phyloP scores from a whole-genome alignment of 768 basidiomycete genomes.

The Phlebiopsis flavidoalba region DNA sequence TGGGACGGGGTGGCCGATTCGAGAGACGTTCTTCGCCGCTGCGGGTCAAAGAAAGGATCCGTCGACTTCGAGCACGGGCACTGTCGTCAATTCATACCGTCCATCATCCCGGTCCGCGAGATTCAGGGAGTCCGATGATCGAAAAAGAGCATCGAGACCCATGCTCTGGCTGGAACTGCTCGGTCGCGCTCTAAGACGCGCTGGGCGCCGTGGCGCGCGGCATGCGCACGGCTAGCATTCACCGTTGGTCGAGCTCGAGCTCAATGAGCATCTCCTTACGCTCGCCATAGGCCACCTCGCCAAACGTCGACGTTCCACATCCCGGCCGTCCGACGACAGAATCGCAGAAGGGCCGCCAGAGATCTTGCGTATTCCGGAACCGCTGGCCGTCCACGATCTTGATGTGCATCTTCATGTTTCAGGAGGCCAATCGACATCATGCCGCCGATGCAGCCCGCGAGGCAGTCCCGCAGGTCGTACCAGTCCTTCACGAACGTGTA shows the following conservation, averaged over 20 bases:
- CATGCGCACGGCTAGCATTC: constrained; percentile 33
- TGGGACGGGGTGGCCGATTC: constrained; percentile 87
- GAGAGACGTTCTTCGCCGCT: constrained; percentile 75
- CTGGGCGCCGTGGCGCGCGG: constrained; percentile 16
- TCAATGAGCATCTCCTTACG: constrained; percentile 96
- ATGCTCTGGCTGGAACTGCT: constrained; percentile 84
- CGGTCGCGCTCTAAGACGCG: constrained; percentile 70
- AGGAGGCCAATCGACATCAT: constrained; percentile 93
- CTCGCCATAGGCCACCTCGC: constrained; percentile 94
- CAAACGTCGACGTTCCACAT: constrained; percentile 94
- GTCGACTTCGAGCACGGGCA: constrained; percentile 94
- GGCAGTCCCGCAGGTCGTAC: constrained; percentile 89
- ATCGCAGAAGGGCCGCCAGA: constrained; percentile 86
- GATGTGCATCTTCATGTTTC: constrained; percentile 94
- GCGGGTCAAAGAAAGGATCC: constrained; percentile 95
- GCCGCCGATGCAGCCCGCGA: constrained; percentile 93
- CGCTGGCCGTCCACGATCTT: constrained; percentile 85
- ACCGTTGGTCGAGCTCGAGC: constrained; percentile 82
- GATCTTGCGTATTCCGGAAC: constrained; percentile 92
- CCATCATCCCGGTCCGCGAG: constrained; percentile 92
- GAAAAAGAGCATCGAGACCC: constrained; percentile 67
- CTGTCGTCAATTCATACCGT: constrained; percentile 96
- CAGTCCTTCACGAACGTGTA: constrained; percentile 98
- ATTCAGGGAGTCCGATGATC: constrained; percentile 69
- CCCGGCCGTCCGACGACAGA: constrained; percentile 85